These are phyloP conservation scores for Leucosporidium creatinivorum DNA, from an alignment of 768 basidiomycete genomes.

Conservation along the genomic window DNA sequence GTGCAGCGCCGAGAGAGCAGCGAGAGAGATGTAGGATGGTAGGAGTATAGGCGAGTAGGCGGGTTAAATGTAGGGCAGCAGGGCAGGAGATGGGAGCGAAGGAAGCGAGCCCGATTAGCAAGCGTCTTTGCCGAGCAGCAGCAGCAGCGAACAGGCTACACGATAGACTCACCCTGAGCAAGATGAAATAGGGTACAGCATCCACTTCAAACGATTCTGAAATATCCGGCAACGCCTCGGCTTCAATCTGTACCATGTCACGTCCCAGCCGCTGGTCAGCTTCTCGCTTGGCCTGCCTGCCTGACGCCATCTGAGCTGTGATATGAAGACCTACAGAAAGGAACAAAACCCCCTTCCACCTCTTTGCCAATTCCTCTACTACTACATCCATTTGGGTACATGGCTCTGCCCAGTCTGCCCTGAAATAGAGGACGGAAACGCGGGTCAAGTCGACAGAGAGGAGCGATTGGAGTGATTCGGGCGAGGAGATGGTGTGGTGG, in stretches of 20 bases:
- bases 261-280: too few species aligned
- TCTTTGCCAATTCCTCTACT: constrained; percentile 62
- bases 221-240: constrained; percentile 71
- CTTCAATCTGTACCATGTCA: constrained; percentile 57
- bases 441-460: constrained; percentile 69
- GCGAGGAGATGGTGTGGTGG: constrained; percentile 48
- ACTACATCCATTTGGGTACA: constrained; percentile 84
- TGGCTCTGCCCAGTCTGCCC: constrained; percentile 87
- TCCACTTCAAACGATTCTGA: constrained; percentile 87
- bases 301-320: too few species aligned
- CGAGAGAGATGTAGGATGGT: neutral
- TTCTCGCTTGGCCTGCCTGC: too few species aligned
- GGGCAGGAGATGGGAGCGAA: neutral
- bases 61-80: neutral
- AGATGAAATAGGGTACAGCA: constrained; percentile 73
- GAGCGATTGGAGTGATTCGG: constrained; percentile 64
- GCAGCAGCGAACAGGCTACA: neutral
- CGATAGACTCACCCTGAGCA: constrained; percentile 65
- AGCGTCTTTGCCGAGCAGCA: neutral
- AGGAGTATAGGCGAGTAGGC: neutral
- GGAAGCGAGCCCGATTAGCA: neutral
- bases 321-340: constrained; percentile 52
- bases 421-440: constrained; percentile 85
- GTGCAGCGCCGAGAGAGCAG: neutral
- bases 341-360: constrained; percentile 61